Evolutionary conservation across 805 yeast species (phyloP), one percentile per base, ranked within the genome.

Genomic region (Hemisphaericaspora nanyangensis): DNA sequence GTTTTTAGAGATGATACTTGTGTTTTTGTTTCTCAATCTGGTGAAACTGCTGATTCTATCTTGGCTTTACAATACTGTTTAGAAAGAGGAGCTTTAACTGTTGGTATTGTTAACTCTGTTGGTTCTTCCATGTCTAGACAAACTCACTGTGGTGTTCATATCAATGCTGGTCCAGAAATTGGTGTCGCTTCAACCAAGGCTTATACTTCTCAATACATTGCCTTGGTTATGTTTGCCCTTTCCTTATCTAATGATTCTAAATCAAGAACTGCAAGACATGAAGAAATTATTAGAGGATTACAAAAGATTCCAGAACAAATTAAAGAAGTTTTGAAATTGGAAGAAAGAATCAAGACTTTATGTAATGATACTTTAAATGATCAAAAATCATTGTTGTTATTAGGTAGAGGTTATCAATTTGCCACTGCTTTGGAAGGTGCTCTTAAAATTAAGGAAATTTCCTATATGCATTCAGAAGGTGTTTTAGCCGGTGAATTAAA

Each of bases 101-200:
- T 93, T 42, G 99, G 99, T 69, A 86, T 93, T 56, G 99, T 93
- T 47, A 93, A 93, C 74, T 78, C 90, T 50, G 99, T 93, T 31
- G 99, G 99, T 57, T 93, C 99, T 5, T 80, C 93, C 30, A 88
- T 93, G 63, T 91, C 98, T 6, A 82, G 99, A 69, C 89, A 81
- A 58, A 93, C 99, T 17, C 95, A 90, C 66, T 93, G 99, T 74
- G 99, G 99, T 79, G 96, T 93, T 41, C 99, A 93, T 64, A 90
- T 93, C 61, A 93, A 93, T 60, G 99, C 99, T 35, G 99, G 99
- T 49, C 99, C 99, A 33, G 99, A 93, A 69, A 93, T 93, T 48
- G 98, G 99, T 65, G 99, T 93, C 51, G 99, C 99, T 8, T 89
- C 97, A 10, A 93, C 99, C 34, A 93, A 93, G 70, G 99, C 99